Evolutionary conservation across 352 stramenopile species (phyloP), one percentile per base, ranked within the genome.

Genomic region (Saprolegnia diclina): DNA sequence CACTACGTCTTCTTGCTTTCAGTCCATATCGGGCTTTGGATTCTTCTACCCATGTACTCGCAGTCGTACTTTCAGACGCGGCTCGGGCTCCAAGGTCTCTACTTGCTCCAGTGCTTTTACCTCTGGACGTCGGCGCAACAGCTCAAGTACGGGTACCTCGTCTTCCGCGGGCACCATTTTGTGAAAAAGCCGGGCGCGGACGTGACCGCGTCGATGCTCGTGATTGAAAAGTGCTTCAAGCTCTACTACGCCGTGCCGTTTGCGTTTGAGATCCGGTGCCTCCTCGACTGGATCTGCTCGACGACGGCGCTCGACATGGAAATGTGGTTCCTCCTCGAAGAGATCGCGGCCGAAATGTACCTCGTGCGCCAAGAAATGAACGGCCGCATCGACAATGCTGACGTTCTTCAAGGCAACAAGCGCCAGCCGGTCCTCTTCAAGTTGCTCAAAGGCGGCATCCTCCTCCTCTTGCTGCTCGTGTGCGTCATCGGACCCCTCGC

Each of bases 221-320:
- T 89, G 29, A 80, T 74, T 52, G 84, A 91, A 64, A 88, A 73
- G 55, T 55, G 86, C 21, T 94, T 90, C 56, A 77, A 79, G 38
- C 71, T 95, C 16, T 83, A 90, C 64, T 90, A 90, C 83, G 55
- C 82, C 45, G 80, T 82, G 0, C 87, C 87, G 38, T 95, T 95
- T 67, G 68, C 92, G n/a, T 95, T 95, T 64, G 87, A 95, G 50
- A 92, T 93, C 84, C 87, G 87, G 4, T 83, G 83, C 9, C 64
- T 95, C 37, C 76, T 95, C 5, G 87, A 95, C 64, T 95, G 92
- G 64, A 78, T 93, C 45, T 95, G 87, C 74, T 94, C 84, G 0
- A 93, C 83, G 56, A 95, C 87, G 5, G 92, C 85, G 35, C 68
- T 95, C 32, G 88, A 79, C 45, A 91, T 82, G 83, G 68, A 82